These are phyloP conservation scores for Hibiscus trionum DNA, from an alignment of 345 rosid species.

Conservation along the genomic window DNA sequence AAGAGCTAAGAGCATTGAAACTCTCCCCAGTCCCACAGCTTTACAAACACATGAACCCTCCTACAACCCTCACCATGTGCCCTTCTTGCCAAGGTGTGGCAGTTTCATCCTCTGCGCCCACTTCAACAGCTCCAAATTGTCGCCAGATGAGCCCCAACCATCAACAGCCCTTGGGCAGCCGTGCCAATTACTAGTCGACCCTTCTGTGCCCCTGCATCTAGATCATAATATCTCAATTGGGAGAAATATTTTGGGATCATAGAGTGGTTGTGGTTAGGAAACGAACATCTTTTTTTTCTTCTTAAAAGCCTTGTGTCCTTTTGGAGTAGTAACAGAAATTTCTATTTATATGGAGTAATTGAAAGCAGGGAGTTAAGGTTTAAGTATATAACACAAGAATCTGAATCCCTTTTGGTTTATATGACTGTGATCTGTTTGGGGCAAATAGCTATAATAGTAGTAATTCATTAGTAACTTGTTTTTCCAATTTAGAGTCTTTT, in stretches of 20 bases:
- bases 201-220: constrained; percentile 21
- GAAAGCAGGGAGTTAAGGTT: too few species aligned
- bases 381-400: too few species aligned
- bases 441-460: too few species aligned
- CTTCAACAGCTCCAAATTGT: constrained; percentile 17
- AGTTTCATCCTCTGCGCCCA: constrained; percentile 24
- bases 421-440: background rate
- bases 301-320: background rate
- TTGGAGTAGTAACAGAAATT: background rate
- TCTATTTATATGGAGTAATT: too few species aligned
- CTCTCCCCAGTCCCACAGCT: constrained; percentile 58
- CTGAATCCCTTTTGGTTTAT: background rate
- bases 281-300: too few species aligned
- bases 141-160: constrained; percentile 10
- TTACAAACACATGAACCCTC: constrained; percentile 82
- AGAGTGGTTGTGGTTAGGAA: too few species aligned
- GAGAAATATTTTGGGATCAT: background rate
- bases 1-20: constrained; percentile 74
- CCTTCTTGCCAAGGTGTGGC: constrained; percentile 81
- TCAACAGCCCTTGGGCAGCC: constrained; percentile 43
- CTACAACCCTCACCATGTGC: constrained; percentile 87
- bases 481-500: too few species aligned
- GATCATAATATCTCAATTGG: background rate
- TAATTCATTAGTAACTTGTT: too few species aligned
- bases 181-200: constrained; percentile 26